A percentile compares a stretch with the other conserved stretches of the same genome.
phyloP scores from a whole-genome alignment of 495 filamentous ascomycete species.

The Geoglossum glabrum region DNA sequence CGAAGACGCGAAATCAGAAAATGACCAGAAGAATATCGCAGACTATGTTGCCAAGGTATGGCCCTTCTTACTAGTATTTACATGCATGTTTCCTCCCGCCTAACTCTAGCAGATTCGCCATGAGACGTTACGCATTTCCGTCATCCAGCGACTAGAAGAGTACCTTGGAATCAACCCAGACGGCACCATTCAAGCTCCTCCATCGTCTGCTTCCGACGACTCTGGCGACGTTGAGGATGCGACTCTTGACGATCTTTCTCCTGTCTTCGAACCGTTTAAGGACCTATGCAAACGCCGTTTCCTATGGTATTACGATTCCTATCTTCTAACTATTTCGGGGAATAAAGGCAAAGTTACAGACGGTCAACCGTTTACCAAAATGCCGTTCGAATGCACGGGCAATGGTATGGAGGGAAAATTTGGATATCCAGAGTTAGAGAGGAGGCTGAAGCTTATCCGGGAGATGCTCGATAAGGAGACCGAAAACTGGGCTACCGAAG shows the following conservation, averaged over 20 bases:
- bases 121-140: slow-evolving; percentile 69
- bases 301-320: slow-evolving; percentile 87
- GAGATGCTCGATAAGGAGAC: slow-evolving; percentile 51
- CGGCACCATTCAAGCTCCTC: slow-evolving; percentile 20
- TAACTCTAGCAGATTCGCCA: slow-evolving; percentile 52
- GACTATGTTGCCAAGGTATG: slow-evolving; percentile 72
- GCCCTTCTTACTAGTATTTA: no score
- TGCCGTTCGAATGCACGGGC: slow-evolving; percentile 64
- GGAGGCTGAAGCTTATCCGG: slow-evolving; percentile 44
- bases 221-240: slow-evolving; percentile 31
- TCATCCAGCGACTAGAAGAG: slow-evolving; percentile 69
- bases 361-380: slow-evolving; percentile 41
- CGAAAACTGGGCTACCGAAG: slow-evolving; percentile 47
- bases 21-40: slow-evolving; percentile 54
- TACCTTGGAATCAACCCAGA: slow-evolving; percentile 45
- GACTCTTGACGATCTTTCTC: slow-evolving; percentile 28
- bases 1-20: slow-evolving; percentile 44
- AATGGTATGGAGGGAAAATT: slow-evolving; percentile 83
- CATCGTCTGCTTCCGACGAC: slow-evolving; percentile 20
- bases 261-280: slow-evolving; percentile 57
- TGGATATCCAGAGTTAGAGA: slow-evolving; percentile 55
- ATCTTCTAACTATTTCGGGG: slow-evolving; percentile 46
- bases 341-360: slow-evolving; percentile 38
- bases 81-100: not conserved
- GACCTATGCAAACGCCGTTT: slow-evolving; percentile 85